These are phyloP conservation scores for Phialophora verrucosa DNA, from an alignment of 2,329 filamentous ascomycete species.

Conservation along the genomic window DNA sequence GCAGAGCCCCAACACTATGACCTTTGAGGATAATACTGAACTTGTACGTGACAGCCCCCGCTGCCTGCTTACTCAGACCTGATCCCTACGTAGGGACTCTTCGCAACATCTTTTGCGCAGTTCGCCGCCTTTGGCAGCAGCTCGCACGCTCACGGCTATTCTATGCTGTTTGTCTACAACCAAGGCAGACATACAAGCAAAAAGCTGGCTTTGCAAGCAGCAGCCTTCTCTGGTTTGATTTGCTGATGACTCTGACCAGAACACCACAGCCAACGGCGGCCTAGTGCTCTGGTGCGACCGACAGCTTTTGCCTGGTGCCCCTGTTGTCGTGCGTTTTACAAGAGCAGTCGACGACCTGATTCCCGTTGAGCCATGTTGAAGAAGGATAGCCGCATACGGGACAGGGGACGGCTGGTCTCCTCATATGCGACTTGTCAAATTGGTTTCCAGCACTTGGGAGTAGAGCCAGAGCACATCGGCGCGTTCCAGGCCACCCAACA, in stretches of 20 bases:
- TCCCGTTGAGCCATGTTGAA: not conserved
- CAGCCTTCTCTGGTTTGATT: not conserved
- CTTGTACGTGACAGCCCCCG: not conserved
- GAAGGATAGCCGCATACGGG: not conserved
- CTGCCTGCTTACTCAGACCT: not conserved
- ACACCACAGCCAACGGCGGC: not conserved
- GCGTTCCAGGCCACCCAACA: too few species aligned
- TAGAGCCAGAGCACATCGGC: not conserved
- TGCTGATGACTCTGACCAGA: not conserved
- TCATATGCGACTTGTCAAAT: not conserved
- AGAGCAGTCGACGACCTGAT: not conserved
- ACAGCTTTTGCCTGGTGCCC: not conserved
- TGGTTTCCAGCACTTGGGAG: not conserved
- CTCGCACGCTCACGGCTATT: not conserved
- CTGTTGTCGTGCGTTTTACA: not conserved
- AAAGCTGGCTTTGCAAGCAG: not conserved
- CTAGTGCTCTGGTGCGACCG: not conserved
- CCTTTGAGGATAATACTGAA: not conserved
- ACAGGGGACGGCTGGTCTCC: not conserved
- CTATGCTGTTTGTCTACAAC: not conserved
- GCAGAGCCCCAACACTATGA: not conserved
- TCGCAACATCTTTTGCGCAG: not conserved
- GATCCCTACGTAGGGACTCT: not conserved
- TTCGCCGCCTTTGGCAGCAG: too few species aligned
- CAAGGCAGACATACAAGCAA: not conserved